Conservation (phyloP, 169 alveolate species). For the Eimeria zaria region DNA sequence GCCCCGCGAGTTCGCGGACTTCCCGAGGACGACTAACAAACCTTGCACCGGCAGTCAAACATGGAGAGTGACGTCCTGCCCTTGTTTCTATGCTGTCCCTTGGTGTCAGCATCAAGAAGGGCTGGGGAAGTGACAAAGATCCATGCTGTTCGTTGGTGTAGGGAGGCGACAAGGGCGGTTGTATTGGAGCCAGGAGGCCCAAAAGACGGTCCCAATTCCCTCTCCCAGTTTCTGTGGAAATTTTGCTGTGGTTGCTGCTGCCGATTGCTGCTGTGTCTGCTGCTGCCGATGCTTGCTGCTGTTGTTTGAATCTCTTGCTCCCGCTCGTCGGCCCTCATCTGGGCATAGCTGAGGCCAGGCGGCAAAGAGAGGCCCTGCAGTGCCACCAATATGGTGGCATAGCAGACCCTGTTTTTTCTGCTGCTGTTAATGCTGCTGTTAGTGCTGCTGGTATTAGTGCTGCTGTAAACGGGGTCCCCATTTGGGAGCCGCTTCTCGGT, state of each 20-base stretch:
- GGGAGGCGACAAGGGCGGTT: slow-evolving; percentile 12
- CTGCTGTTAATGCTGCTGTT: slow-evolving; percentile 70
- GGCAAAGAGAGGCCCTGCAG: slow-evolving; percentile 33
- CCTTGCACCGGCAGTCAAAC: not conserved
- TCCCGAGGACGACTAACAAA: not conserved
- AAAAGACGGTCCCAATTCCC: not conserved
- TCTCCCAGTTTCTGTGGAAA: not conserved
- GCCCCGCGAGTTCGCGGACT: slow-evolving; percentile 54
- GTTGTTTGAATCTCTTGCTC: slow-evolving; percentile 5
- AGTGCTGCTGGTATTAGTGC: slow-evolving; percentile 66
- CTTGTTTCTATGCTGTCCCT: not conserved
- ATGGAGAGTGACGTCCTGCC: slow-evolving; percentile 10
- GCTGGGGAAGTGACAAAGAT: not conserved
- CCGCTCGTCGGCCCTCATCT: not conserved
- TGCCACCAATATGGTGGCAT: slow-evolving; percentile 50
- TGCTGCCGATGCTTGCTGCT: slow-evolving; percentile 71
- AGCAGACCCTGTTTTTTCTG: slow-evolving; percentile 45
- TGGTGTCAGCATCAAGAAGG: slow-evolving; percentile 11
- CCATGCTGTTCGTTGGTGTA: not conserved
- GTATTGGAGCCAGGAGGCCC: not conserved
- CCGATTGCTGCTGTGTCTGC: slow-evolving; percentile 71
- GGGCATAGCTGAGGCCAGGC: slow-evolving; percentile 8
- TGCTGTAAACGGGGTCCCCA: slow-evolving; percentile 5
- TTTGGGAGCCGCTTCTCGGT: slow-evolving; percentile 29
- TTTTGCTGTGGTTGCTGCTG: slow-evolving; percentile 41